Conservation (phyloP, 192 early-diverging fungal genomes). For the Coemansia sp. region DNA sequence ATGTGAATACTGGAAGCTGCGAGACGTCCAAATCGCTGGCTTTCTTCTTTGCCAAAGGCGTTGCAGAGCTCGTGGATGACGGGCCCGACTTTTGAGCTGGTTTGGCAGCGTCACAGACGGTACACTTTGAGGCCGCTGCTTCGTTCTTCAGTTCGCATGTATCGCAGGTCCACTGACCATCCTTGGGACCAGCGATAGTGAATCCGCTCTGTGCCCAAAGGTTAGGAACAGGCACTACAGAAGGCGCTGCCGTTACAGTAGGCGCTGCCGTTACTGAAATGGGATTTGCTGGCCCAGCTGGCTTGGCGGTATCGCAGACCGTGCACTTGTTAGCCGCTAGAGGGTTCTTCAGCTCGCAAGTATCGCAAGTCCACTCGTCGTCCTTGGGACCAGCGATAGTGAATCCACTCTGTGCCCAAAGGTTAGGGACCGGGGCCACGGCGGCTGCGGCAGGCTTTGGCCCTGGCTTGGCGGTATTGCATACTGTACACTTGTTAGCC, state of each 20-base stretch:
- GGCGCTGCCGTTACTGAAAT: too few species aligned
- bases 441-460: conserved; percentile 6
- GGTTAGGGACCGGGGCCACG: not conserved
- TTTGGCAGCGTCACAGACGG: conserved; percentile 15
- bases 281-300: not conserved
- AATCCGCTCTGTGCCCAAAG: conserved; percentile 13
- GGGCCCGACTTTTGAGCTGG: conserved; percentile 8
- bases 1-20: conserved; percentile 35
- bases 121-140: conserved; percentile 4
- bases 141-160: conserved; percentile 18
- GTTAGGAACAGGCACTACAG: not conserved
- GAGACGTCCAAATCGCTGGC: conserved; percentile 17
- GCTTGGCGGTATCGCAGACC: conserved; percentile 14
- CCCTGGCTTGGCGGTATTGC: conserved; percentile 20
- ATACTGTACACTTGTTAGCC: conserved; percentile 26
- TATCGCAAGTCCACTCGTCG: conserved; percentile 30
- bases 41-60: conserved; percentile 9
- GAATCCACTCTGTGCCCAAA: conserved; percentile 9
- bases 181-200: not conserved
- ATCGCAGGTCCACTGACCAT: conserved; percentile 27
- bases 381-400: not conserved
- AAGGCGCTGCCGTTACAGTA: too few species aligned
- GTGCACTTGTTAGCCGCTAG: conserved; percentile 8
- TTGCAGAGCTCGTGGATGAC: not conserved
- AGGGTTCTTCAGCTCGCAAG: conserved; percentile 24